phyloP scores from a whole-genome alignment of 805 yeast genomes.

The Kockiozyma suomiensis region DNA sequence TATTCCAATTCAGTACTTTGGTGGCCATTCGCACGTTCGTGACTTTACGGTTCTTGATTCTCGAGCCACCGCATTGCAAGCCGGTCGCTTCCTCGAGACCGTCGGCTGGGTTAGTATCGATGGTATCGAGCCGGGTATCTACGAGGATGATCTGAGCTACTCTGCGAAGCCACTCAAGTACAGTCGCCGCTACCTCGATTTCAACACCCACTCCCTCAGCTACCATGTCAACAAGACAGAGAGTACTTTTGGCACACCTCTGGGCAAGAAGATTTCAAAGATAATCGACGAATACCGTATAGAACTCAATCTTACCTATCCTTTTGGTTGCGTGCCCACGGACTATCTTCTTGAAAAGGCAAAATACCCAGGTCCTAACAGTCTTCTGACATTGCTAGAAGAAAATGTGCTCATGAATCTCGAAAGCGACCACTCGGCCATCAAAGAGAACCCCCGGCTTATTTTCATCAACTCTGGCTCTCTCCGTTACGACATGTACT shows the following conservation, averaged over 20 bases:
- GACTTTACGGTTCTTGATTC: slow-evolving; percentile 75
- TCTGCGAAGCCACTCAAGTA: slow-evolving; percentile 39
- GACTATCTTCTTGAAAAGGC: slow-evolving; percentile 70
- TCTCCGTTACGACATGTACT: slow-evolving; percentile 79
- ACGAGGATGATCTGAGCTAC: slow-evolving; percentile 36
- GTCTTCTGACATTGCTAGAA: slow-evolving; percentile 62
- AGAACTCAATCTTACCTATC: slow-evolving; percentile 55
- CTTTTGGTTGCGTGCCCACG: slow-evolving; percentile 66
- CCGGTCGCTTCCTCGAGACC: slow-evolving; percentile 92
- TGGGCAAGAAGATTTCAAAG: slow-evolving; percentile 55
- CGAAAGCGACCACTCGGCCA: slow-evolving; percentile 35
- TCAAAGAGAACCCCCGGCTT: slow-evolving; percentile 48
- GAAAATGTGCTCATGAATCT: slow-evolving; percentile 55
- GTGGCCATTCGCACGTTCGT: slow-evolving; percentile 92
- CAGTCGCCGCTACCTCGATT: slow-evolving; percentile 77
- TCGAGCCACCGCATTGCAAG: slow-evolving; percentile 75
- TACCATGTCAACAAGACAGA: slow-evolving; percentile 53
- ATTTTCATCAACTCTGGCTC: slow-evolving; percentile 85
- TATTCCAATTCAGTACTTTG: slow-evolving; percentile 77
- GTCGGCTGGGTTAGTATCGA: slow-evolving; percentile 80
- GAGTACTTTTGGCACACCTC: slow-evolving; percentile 53
- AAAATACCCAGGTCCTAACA: slow-evolving; percentile 59
- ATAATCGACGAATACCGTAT: slow-evolving; percentile 50
- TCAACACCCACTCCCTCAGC: slow-evolving; percentile 69
- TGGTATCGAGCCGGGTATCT: slow-evolving; percentile 25